Conservation (phyloP, 208 protist genomes). For the Leishmania turanica region DNA sequence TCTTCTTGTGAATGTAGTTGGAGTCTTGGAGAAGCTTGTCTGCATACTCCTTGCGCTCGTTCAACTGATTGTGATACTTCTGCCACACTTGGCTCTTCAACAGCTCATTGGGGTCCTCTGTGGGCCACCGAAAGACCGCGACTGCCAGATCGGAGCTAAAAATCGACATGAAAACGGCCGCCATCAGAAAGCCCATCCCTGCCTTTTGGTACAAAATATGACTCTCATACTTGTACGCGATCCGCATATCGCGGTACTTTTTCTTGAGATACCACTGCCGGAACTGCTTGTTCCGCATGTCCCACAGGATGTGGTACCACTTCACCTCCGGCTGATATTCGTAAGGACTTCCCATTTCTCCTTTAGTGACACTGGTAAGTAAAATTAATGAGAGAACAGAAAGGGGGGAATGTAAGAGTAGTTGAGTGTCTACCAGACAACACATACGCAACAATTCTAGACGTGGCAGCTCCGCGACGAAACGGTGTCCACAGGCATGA, state of each 20-base stretch:
- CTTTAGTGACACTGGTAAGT: not conserved
- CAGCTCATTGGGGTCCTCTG: conserved; percentile 79
- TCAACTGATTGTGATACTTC: conserved; percentile 64
- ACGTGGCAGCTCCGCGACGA: not conserved
- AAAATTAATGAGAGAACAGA: not conserved
- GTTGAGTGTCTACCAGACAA: not conserved
- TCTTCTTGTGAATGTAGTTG: conserved; percentile 71
- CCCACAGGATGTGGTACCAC: conserved; percentile 77
- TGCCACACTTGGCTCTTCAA: conserved; percentile 72
- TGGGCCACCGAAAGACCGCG: conserved; percentile 66
- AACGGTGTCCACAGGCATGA: not conserved
- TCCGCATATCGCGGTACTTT: conserved; percentile 48
- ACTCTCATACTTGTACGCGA: conserved; percentile 79
- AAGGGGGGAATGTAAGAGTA: conserved; percentile 3
- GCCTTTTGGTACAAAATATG: conserved; percentile 53
- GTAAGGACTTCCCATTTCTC: conserved; percentile 52
- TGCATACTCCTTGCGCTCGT: conserved; percentile 65
- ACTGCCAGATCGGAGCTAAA: conserved; percentile 52
- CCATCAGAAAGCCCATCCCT: conserved; percentile 48
- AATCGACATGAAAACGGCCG: conserved; percentile 44
- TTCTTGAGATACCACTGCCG: conserved; percentile 53
- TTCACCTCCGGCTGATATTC: conserved; percentile 60
- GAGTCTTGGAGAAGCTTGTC: conserved; percentile 78
- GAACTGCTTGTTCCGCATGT: conserved; percentile 71
- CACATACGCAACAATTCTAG: not conserved